Evolutionary conservation across 805 yeast genomes (phyloP).

Genomic region (Lipomyces chichibuensis): DNA sequence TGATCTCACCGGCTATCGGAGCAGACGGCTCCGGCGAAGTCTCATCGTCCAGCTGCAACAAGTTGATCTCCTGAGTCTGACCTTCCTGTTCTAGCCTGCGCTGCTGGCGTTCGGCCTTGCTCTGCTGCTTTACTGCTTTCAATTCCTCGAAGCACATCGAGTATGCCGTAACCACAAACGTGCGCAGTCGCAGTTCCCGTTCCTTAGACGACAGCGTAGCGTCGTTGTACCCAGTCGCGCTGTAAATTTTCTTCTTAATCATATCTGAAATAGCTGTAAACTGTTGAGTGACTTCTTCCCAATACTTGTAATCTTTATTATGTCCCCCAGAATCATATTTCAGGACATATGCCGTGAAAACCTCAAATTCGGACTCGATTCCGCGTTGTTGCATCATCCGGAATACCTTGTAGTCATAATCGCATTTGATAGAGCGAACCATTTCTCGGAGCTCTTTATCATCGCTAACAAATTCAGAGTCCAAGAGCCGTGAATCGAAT

Average conservation of each 20-base stretch:
- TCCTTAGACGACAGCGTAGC: not conserved
- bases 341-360: constrained; percentile 9
- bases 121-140: not conserved
- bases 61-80: not conserved
- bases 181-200: not conserved
- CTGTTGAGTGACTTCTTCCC: constrained; percentile 8
- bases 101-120: not conserved
- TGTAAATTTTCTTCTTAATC: not conserved
- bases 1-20: not conserved
- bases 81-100: not conserved
- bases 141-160: not conserved
- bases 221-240: not conserved
- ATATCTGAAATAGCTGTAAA: not conserved
- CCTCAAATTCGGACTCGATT: constrained; percentile 8
- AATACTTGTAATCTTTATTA: constrained; percentile 2
- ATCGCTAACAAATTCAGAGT: not conserved
- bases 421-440: not conserved
- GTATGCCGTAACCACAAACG: not conserved
- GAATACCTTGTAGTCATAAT: constrained; percentile 2
- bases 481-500: constrained; percentile 9
- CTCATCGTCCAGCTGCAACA: not conserved
- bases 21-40: not conserved
- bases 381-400: constrained; percentile 16
- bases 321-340: constrained; percentile 1
- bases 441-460: not conserved